phyloP scores from a whole-genome alignment of 1,139 yeast genomes.

The Hanseniaspora uvarum region DNA sequence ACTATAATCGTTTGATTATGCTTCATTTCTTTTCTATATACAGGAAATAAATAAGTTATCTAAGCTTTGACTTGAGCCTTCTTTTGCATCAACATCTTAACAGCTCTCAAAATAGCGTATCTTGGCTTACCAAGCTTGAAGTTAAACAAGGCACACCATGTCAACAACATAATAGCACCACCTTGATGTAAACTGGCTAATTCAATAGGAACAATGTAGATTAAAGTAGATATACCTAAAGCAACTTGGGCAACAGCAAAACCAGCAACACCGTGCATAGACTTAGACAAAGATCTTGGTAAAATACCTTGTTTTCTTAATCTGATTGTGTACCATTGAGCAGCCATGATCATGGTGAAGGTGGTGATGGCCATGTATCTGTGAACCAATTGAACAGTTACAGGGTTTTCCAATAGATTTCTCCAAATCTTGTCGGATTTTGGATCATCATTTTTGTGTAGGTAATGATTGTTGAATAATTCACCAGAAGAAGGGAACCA shows the following conservation, averaged over 20 bases:
- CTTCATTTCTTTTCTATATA: slow-evolving; percentile 25
- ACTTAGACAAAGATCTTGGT: slow-evolving; percentile 51
- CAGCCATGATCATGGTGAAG: slow-evolving; percentile 56
- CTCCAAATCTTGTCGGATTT: slow-evolving; percentile 78
- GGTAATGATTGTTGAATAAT: slow-evolving; percentile 62
- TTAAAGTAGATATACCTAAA: slow-evolving; percentile 73
- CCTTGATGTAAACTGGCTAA: slow-evolving; percentile 96
- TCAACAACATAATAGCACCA: slow-evolving; percentile 83
- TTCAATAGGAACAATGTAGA: slow-evolving; percentile 84
- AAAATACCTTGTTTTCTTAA: slow-evolving; percentile 41
- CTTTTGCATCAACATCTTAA: slow-evolving; percentile 27
- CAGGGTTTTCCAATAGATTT: slow-evolving; percentile 87
- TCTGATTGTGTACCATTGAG: slow-evolving; percentile 52
- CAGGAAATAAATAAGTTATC: slow-evolving; percentile 21
- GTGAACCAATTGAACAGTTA: slow-evolving; percentile 89
- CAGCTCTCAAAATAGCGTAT: slow-evolving; percentile 17
- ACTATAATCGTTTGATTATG: too few species aligned
- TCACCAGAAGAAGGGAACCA: slow-evolving; percentile 64
- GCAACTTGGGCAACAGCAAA: slow-evolving; percentile 72
- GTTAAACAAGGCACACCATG: slow-evolving; percentile 61
- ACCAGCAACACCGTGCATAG: slow-evolving; percentile 66
- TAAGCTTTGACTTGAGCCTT: slow-evolving; percentile 30
- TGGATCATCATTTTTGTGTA: slow-evolving; percentile 46
- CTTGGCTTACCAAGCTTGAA: slow-evolving; percentile 67
- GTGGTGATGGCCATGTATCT: slow-evolving; percentile 77